Evolutionary conservation across 2,329 filamentous ascomycete species (phyloP).

Genomic region (Cadophora sp.): DNA sequence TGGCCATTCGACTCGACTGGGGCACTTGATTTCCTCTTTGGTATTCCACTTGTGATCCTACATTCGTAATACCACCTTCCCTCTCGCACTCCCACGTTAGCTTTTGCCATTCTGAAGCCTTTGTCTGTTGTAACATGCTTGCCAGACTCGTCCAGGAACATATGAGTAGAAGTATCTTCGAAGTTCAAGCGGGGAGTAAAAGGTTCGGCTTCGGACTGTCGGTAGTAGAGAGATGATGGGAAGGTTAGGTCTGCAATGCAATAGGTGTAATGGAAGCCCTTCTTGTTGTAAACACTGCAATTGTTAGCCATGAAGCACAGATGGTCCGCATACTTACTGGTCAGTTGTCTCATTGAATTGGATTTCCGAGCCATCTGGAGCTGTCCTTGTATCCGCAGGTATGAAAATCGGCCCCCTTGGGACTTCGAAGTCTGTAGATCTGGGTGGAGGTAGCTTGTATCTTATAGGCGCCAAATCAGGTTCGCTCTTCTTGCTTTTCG

Average conservation of each 20-base stretch:
- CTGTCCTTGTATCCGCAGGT: conserved; percentile 59
- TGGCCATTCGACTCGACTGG: conserved; percentile 52
- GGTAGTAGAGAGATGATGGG: conserved; percentile 86
- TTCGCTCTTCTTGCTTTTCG: conserved; percentile 48
- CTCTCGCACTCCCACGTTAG: conserved; percentile 88
- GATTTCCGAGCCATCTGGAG: conserved; percentile 57
- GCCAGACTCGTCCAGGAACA: conserved; percentile 80
- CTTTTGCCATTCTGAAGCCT: conserved; percentile 88
- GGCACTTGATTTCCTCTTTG: conserved; percentile 45
- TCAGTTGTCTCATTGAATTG: conserved; percentile 70
- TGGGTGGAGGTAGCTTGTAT: conserved; percentile 70
- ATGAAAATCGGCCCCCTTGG: conserved; percentile 64
- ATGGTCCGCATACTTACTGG: conserved; percentile 56
- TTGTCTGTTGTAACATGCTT: conserved; percentile 87
- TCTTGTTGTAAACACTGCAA: conserved; percentile 66
- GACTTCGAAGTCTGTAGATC: conserved; percentile 65
- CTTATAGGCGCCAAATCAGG: conserved; percentile 58
- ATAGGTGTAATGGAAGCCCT: conserved; percentile 85
- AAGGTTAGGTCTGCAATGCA: conserved; percentile 91
- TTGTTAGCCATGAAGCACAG: conserved; percentile 27
- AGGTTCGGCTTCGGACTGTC: conserved; percentile 85
- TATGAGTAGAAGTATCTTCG: conserved; percentile 86
- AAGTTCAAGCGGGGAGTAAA: conserved; percentile 87
- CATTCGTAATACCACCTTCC: conserved; percentile 95
- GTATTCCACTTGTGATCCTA: conserved; percentile 81